Base-by-base conservation (phyloP, 148 eudicot species). In the Chenopodium formosanum region DNA sequence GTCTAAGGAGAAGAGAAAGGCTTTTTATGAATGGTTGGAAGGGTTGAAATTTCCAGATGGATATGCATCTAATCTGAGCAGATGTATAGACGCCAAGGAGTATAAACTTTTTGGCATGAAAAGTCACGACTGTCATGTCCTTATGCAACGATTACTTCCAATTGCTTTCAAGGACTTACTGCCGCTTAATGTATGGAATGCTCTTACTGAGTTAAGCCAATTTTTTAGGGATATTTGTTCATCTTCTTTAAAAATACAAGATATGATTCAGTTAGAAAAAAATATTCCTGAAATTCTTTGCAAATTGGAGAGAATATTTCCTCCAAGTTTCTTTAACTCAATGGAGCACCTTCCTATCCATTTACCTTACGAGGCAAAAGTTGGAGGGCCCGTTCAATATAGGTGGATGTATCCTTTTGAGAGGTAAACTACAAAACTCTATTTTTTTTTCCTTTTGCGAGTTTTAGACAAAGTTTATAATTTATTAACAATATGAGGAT, bases 201-300 rank as follows among this genome's bases (percentile, higher is more conserved):
- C 80, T 47, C 22, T 88, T 12, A 81, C 79, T 0, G 73, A 84
- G 73, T 8, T 88, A 10, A 75, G 87, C n/a, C 48, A 60, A 1
- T 88, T 88, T 58, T 86, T 86, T 44, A 77, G 74, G 23, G 83
- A 63, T 25, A 40, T 84, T 7, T 74, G 79, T 14, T 70, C 85
- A 2, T 70, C 32, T 14, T 50, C 72, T 17, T 68, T 84, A 22
- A n/a, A 37, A 13, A 22, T 40, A 9, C 47, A 68, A 4, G 81
- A 79, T 2, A 8, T 85, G 20, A 27, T 70, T 19, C 37, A 29
- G 8, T 47, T 47, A 47, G 11, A 47, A 47, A 47, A 47, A 47
- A 47, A 47, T 47, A 47, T 8, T 8, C 52, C 1, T 47, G 13
- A 47, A 47, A 47, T 47, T 8, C 11, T 47, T 7, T 47, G 52